Evolutionary conservation across 139 green algal genomes (phyloP).

Genomic region (Ulvella scutata): DNA sequence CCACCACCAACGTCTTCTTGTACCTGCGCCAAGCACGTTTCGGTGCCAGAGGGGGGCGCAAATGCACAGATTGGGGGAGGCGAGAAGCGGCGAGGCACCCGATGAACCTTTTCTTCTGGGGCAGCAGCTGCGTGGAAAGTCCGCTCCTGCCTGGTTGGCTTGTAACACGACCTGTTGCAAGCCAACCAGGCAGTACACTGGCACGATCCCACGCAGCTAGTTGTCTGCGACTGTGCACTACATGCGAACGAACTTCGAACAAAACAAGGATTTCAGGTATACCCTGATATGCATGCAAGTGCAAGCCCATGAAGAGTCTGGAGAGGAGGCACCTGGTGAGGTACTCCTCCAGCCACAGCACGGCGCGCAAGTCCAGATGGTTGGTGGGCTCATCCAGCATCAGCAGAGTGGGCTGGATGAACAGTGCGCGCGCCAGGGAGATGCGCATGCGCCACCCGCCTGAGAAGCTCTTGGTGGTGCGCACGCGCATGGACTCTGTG

Average conservation of each 20-base stretch:
- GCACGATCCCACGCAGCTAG: too few relatives aligned
- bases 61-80: not conserved
- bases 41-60: not conserved
- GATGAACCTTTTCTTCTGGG: too few relatives aligned
- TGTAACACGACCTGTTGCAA: too few relatives aligned
- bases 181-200: too few relatives aligned
- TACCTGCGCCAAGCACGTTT: slow-evolving; percentile 32
- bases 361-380: slow-evolving; percentile 84
- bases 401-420: slow-evolving; percentile 95
- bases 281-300: too few relatives aligned
- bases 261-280: too few relatives aligned
- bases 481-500: slow-evolving; percentile 73
- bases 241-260: too few relatives aligned
- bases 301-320: too few relatives aligned
- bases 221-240: too few relatives aligned
- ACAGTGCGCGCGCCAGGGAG: slow-evolving; percentile 92
- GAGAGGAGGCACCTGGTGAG: slow-evolving; percentile 28
- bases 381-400: slow-evolving; percentile 99
- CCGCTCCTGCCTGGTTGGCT: too few relatives aligned
- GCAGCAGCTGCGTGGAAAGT: too few relatives aligned
- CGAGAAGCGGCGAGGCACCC: not conserved
- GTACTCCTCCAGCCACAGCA: slow-evolving; percentile 88
- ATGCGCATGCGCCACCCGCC: slow-evolving; percentile 98
- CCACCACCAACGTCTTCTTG: slow-evolving; percentile 99
- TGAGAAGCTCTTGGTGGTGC: slow-evolving; percentile 60